Evolutionary conservation across 192 early-diverging fungal species (phyloP).

Genomic region (Coemansia sp.): DNA sequence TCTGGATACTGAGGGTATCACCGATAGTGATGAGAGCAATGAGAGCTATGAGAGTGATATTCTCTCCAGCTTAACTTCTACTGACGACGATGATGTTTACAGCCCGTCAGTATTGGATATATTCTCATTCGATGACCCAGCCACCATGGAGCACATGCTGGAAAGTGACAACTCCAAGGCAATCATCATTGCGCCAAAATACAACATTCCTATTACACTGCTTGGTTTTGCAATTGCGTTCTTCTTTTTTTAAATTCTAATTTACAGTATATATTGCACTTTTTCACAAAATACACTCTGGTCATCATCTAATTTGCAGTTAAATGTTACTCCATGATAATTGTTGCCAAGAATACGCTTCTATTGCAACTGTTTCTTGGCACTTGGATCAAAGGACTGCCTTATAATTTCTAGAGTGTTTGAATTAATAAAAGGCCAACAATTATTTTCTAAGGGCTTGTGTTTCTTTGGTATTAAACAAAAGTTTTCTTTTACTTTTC

Average conservation of each 20-base stretch:
- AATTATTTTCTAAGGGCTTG: background rate
- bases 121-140: background rate
- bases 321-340: too few species aligned
- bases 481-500: background rate
- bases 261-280: too few species aligned
- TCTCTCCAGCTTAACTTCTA: background rate
- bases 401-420: background rate
- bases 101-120: background rate
- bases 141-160: slow-evolving; percentile 1
- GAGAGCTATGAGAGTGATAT: background rate
- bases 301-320: too few species aligned
- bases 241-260: background rate
- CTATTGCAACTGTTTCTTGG: too few species aligned
- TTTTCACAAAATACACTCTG: too few species aligned
- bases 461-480: background rate
- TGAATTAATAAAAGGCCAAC: background rate
- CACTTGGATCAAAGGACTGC: too few species aligned
- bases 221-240: background rate
- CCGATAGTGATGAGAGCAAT: background rate
- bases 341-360: too few species aligned
- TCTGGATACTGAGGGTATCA: background rate
- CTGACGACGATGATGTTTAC: background rate
- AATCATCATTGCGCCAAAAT: too few species aligned
- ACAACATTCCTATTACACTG: background rate
- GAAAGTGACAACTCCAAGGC: background rate